These are phyloP conservation scores for Papiliotrema terrestris DNA, from an alignment of 1,284 basidiomycete species.

Conservation along the genomic window DNA sequence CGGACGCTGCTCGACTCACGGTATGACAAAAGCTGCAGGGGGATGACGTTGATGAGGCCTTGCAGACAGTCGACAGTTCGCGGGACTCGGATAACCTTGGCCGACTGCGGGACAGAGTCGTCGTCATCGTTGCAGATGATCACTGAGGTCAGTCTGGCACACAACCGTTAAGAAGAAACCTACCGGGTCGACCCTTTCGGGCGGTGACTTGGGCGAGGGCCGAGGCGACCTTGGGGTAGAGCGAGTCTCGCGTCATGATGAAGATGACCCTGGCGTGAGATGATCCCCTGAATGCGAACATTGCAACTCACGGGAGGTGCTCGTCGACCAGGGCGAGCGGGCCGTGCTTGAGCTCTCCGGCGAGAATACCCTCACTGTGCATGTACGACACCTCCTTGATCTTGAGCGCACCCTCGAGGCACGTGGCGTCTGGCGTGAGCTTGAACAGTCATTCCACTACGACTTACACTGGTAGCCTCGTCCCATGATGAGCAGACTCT, in stretches of 20 bases:
- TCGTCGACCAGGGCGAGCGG: conserved; percentile 96
- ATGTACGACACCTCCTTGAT: conserved; percentile 97
- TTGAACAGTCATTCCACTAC: not conserved
- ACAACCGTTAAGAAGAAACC: conserved; percentile 8
- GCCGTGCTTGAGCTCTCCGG: conserved; percentile 98
- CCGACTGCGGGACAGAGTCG: conserved; percentile 64
- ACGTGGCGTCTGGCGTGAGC: conserved; percentile 68
- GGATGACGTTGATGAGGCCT: conserved; percentile 94
- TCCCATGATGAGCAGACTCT: conserved; percentile 94
- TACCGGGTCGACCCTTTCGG: conserved; percentile 83
- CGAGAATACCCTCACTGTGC: conserved; percentile 91
- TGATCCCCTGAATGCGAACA: too few species aligned
- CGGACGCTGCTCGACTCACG: conserved; percentile 44
- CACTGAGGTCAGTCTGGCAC: conserved; percentile 47
- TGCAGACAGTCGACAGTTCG: conserved; percentile 93
- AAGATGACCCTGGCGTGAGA: conserved; percentile 67
- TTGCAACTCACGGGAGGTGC: conserved; percentile 69
- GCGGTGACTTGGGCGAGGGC: conserved; percentile 96
- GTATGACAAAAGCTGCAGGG: conserved; percentile 93
- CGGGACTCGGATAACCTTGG: conserved; percentile 87
- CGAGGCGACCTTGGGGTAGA: conserved; percentile 97
- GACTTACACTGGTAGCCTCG: conserved; percentile 85
- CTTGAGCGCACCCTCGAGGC: conserved; percentile 96
- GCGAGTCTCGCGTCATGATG: conserved; percentile 97
- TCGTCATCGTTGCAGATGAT: conserved; percentile 96